Evolutionary conservation across 2,329 filamentous ascomycete genomes (phyloP).

Genomic region (Cytospora chrysosperma): DNA sequence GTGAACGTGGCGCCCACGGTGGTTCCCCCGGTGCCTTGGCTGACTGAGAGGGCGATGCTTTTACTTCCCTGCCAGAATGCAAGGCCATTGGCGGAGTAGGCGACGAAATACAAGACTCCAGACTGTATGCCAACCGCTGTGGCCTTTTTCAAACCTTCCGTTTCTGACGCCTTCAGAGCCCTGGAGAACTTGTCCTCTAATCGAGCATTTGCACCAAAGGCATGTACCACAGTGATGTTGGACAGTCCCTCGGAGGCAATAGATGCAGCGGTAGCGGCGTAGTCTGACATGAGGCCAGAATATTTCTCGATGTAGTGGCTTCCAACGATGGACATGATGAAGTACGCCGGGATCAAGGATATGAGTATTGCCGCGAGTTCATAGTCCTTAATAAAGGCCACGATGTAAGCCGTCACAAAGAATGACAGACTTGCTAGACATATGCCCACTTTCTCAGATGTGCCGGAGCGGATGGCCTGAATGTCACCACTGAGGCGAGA

Average conservation of each 20-base stretch:
- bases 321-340: slow-evolving; percentile 60
- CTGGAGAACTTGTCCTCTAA: slow-evolving; percentile 57
- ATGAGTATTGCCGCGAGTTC: slow-evolving; percentile 64
- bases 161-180: slow-evolving; percentile 23
- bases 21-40: slow-evolving; percentile 35
- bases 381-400: slow-evolving; percentile 65
- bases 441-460: slow-evolving; percentile 70
- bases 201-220: slow-evolving; percentile 58
- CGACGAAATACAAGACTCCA: slow-evolving; percentile 65
- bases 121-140: slow-evolving; percentile 54
- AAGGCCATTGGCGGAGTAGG: slow-evolving; percentile 62
- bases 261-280: slow-evolving; percentile 57
- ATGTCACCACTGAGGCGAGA: slow-evolving; percentile 67
- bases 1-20: slow-evolving; percentile 51
- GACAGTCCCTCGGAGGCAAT: slow-evolving; percentile 63
- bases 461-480: slow-evolving; percentile 65
- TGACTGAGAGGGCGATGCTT: slow-evolving; percentile 32
- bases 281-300: slow-evolving; percentile 49
- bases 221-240: slow-evolving; percentile 63
- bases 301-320: slow-evolving; percentile 57
- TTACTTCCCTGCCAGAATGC: slow-evolving; percentile 66
- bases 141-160: slow-evolving; percentile 55
- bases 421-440: slow-evolving; percentile 62
- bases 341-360: slow-evolving; percentile 61
- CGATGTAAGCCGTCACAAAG: slow-evolving; percentile 66